phyloP scores from a whole-genome alignment of 805 yeast species.

The Ogataea populi-albae region DNA sequence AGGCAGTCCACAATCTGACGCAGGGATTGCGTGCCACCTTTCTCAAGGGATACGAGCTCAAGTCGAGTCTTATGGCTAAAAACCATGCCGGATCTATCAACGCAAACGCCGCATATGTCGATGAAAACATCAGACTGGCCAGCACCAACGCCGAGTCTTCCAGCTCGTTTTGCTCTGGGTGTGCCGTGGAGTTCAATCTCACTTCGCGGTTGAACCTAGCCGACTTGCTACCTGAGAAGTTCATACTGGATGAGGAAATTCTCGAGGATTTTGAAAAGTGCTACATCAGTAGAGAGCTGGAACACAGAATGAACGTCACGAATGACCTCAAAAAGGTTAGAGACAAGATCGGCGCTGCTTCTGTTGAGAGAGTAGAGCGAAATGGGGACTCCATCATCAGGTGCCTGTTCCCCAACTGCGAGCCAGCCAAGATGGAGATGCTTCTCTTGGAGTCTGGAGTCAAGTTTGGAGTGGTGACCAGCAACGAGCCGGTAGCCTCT shows the following conservation, averaged over 20 bases:
- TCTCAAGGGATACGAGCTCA: slow-evolving; percentile 33
- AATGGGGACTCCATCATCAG: slow-evolving; percentile 36
- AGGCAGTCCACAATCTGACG: slow-evolving; percentile 59
- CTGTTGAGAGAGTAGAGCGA: slow-evolving; percentile 49
- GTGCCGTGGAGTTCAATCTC: slow-evolving; percentile 57
- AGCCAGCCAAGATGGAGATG: slow-evolving; percentile 51
- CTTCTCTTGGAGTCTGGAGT: slow-evolving; percentile 60
- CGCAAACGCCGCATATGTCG: slow-evolving; percentile 28
- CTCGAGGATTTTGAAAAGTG: slow-evolving; percentile 36
- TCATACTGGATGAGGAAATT: slow-evolving; percentile 45
- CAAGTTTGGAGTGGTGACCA: slow-evolving; percentile 48
- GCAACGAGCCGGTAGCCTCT: not conserved
- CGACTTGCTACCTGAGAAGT: slow-evolving; percentile 28
- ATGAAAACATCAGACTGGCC: slow-evolving; percentile 34
- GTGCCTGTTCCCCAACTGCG: slow-evolving; percentile 71
- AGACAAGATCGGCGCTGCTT: slow-evolving; percentile 34
- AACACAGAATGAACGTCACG: slow-evolving; percentile 17
- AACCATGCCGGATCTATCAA: slow-evolving; percentile 20
- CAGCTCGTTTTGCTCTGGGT: slow-evolving; percentile 35
- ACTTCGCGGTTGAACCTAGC: slow-evolving; percentile 20
- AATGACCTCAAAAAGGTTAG: slow-evolving; percentile 22
- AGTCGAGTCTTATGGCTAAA: slow-evolving; percentile 19
- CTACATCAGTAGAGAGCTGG: slow-evolving; percentile 18
- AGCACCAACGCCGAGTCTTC: slow-evolving; percentile 30
- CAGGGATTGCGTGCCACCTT: slow-evolving; percentile 41